Evolutionary conservation across 306 rosid species (phyloP).

Genomic region (Trifolium subterraneum): DNA sequence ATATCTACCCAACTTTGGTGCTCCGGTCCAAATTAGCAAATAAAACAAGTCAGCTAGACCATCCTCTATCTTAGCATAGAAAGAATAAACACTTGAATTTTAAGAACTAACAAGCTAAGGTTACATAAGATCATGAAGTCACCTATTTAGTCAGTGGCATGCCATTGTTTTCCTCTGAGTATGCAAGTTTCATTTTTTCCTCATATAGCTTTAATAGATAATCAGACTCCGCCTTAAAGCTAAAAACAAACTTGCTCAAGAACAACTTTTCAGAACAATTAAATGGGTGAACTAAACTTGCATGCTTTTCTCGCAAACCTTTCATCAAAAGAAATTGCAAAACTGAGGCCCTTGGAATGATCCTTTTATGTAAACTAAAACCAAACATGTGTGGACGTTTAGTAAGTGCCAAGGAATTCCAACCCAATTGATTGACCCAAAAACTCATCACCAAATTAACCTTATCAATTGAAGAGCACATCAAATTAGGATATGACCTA

Average conservation of each 20-base stretch:
- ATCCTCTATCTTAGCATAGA: not conserved
- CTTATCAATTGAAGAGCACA: constrained; percentile 50
- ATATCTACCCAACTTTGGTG: not conserved
- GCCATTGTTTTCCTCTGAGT: not conserved
- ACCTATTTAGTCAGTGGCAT: not conserved
- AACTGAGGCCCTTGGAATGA: constrained; percentile 51
- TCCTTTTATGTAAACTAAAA: constrained; percentile 51
- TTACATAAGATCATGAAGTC: too few species aligned
- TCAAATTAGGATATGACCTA: constrained; percentile 41
- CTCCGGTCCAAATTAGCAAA: not conserved
- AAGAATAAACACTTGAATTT: not conserved
- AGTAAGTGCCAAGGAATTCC: constrained; percentile 20
- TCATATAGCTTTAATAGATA: not conserved
- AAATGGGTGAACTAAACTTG: constrained; percentile 24
- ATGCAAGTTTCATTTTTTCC: not conserved
- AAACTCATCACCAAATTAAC: constrained; percentile 45
- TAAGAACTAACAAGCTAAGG: not conserved
- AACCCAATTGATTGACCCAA: constrained; percentile 47
- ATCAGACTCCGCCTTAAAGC: not conserved
- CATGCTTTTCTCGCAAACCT: constrained; percentile 43
- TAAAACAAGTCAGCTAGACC: not conserved
- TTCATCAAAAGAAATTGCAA: constrained; percentile 38
- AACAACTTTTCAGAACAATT: not conserved
- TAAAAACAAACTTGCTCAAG: not conserved
- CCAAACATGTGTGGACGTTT: not conserved